Conservation (phyloP, 1,284 basidiomycete species). For the Mycena citricolor region DNA sequence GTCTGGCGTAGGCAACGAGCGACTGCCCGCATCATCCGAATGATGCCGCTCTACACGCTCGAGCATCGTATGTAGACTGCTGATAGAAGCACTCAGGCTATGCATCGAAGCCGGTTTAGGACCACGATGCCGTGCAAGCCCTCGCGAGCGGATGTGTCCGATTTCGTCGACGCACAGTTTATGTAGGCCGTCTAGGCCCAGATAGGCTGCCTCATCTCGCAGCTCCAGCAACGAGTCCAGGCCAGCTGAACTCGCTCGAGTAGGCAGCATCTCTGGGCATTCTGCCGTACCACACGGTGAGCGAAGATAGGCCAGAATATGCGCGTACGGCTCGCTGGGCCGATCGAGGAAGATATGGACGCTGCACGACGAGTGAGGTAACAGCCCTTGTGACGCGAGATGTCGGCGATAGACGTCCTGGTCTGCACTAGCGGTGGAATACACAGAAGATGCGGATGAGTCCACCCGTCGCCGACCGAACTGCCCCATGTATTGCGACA, state of each 20-base stretch:
- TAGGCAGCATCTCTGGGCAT: slow-evolving; percentile 56
- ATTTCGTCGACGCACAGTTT: slow-evolving; percentile 69
- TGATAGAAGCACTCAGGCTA: slow-evolving; percentile 46
- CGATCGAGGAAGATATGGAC: slow-evolving; percentile 81
- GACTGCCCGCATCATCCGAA: slow-evolving; percentile 23
- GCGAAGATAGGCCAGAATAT: slow-evolving; percentile 70
- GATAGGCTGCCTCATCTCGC: slow-evolving; percentile 40
- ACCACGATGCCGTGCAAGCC: slow-evolving; percentile 39
- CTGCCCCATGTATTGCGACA: slow-evolving; percentile 58
- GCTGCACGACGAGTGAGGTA: slow-evolving; percentile 44
- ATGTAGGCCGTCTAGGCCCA: slow-evolving; percentile 61
- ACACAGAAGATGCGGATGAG: slow-evolving; percentile 49
- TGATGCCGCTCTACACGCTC: slow-evolving; percentile 40
- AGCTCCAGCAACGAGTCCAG: slow-evolving; percentile 21
- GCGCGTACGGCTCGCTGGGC: slow-evolving; percentile 68
- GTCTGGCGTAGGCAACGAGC: slow-evolving; percentile 39
- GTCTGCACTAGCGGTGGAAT: slow-evolving; percentile 50
- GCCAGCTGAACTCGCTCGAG: slow-evolving; percentile 16
- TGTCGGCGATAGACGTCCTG: slow-evolving; percentile 55
- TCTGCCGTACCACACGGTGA: slow-evolving; percentile 46
- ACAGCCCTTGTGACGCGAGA: slow-evolving; percentile 55
- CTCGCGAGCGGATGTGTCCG: too few relatives aligned
- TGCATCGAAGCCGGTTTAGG: slow-evolving; percentile 38
- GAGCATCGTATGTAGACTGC: slow-evolving; percentile 46
- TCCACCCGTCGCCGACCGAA: slow-evolving; percentile 36